Conservation (phyloP, 305 asterid species). For the Striga hermonthica region DNA sequence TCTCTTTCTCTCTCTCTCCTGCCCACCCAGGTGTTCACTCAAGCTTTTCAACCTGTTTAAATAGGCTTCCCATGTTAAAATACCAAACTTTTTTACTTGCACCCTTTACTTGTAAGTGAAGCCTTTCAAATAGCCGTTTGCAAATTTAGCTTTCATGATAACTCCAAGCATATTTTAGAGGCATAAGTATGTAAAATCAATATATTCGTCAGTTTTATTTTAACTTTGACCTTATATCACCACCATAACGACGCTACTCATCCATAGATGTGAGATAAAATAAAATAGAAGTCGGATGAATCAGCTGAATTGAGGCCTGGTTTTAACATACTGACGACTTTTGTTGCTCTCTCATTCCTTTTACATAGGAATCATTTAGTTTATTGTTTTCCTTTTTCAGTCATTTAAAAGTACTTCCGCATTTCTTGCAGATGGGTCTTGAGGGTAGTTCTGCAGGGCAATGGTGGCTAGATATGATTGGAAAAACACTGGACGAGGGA, state of each 20-base stretch:
- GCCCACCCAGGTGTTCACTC: constrained; percentile 9
- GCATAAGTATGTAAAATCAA: neutral
- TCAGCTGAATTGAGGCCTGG: constrained; percentile 2
- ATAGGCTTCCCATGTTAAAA: constrained; percentile 1
- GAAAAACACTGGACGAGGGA: constrained; percentile 85
- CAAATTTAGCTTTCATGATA: too few species aligned
- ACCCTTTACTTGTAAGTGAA: constrained; percentile 6
- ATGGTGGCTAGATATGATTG: constrained; percentile 96
- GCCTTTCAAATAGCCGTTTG: neutral
- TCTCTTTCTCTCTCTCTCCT: constrained; percentile 3
- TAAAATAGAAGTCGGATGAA: neutral
- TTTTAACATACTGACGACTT: constrained; percentile 17
- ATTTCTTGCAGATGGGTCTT: constrained; percentile 79
- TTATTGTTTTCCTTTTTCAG: constrained; percentile 17
- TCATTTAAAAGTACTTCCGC: constrained; percentile 17
- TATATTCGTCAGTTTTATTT: neutral
- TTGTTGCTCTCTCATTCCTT: neutral
- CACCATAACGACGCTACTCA: neutral
- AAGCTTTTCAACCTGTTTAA: constrained; percentile 16
- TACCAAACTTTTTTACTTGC: neutral
- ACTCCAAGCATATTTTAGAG: constrained; percentile 8
- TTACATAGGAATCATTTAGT: neutral
- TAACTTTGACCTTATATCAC: neutral
- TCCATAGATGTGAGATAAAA: neutral
- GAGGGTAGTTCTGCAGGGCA: constrained; percentile 98